These are phyloP conservation scores for Copromyces sp. DNA, from an alignment of 495 filamentous ascomycete genomes.

Conservation along the genomic window DNA sequence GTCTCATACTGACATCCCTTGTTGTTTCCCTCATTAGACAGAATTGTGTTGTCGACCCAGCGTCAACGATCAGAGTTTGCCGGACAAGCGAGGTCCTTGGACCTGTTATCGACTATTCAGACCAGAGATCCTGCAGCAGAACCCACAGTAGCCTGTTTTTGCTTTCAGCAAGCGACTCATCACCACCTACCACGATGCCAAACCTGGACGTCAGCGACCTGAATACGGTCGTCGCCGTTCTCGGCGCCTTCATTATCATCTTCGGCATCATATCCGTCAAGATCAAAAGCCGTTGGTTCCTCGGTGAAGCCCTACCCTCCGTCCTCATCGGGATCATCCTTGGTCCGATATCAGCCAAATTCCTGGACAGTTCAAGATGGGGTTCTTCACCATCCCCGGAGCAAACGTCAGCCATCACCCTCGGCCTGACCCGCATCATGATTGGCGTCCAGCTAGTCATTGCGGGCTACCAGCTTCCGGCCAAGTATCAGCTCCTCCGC, in stretches of 20 bases:
- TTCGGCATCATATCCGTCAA: slow-evolving; percentile 43
- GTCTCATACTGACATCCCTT: neutral
- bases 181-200: slow-evolving; percentile 25
- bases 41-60: neutral
- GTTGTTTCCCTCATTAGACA: neutral
- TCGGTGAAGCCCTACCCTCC: slow-evolving; percentile 48
- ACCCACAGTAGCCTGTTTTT: neutral
- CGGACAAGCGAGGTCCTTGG: neutral
- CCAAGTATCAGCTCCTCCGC: slow-evolving; percentile 63
- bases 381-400: slow-evolving; percentile 23
- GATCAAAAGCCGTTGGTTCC: slow-evolving; percentile 44
- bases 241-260: slow-evolving; percentile 28
- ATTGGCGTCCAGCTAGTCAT: slow-evolving; percentile 57
- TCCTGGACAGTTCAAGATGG: slow-evolving; percentile 38
- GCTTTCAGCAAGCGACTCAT: neutral
- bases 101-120: neutral
- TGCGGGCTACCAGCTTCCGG: slow-evolving; percentile 77
- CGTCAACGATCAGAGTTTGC: neutral
- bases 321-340: slow-evolving; percentile 38
- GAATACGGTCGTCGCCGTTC: slow-evolving; percentile 38
- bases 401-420: slow-evolving; percentile 36
- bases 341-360: slow-evolving; percentile 38
- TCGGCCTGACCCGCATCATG: slow-evolving; percentile 40
- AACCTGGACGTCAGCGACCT: slow-evolving; percentile 43
- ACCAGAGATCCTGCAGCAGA: neutral